Conservation (phyloP, 2,329 filamentous ascomycete genomes). For the Paecilomyces variotii region DNA sequence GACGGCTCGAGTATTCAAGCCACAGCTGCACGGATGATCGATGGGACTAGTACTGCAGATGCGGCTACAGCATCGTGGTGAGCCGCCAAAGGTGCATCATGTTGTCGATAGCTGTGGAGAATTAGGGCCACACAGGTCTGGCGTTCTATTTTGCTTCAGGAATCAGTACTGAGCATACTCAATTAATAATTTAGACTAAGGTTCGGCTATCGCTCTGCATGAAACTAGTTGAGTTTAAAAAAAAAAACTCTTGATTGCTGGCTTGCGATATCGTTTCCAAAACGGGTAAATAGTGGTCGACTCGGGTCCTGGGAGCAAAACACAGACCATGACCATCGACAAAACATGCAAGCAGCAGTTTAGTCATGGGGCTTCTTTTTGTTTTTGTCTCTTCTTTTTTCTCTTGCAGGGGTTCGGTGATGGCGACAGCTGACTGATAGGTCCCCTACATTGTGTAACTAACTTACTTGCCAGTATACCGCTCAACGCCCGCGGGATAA, state of each 20-base stretch:
- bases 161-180: neutral
- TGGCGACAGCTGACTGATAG: no score
- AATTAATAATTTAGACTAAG: neutral
- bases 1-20: neutral
- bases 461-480: no score
- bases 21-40: neutral
- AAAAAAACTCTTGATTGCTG: neutral
- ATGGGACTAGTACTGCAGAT: neutral
- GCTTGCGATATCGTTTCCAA: neutral
- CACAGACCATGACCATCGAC: no score
- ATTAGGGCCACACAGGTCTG: neutral
- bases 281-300: neutral
- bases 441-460: no score
- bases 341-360: no score
- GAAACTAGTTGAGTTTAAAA: neutral
- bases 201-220: neutral
- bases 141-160: neutral
- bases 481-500: no score
- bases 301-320: no score
- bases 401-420: no score
- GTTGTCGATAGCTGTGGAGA: neutral
- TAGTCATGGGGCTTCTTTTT: no score
- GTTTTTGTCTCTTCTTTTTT: no score
- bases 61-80: neutral
- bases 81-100: neutral